Evolutionary conservation across 2,329 filamentous ascomycete genomes (phyloP).

Genomic region (Ascosphaera acerosa): DNA sequence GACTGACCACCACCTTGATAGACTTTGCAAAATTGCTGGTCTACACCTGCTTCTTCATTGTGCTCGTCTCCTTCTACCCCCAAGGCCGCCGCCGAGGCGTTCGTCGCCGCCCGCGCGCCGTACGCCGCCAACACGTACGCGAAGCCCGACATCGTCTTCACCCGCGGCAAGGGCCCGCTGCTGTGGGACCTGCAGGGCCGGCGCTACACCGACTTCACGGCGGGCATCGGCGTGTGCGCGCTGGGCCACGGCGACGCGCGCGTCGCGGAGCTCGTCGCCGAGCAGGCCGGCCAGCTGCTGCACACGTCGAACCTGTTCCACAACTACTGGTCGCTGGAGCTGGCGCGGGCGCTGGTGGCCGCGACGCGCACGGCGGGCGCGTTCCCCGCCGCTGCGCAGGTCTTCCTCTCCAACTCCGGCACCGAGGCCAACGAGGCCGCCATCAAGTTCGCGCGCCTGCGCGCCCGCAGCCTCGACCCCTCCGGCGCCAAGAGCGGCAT

Average conservation of each 20-base stretch:
- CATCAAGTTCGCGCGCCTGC: conserved; percentile 89
- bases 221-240: conserved; percentile 93
- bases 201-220: conserved; percentile 93
- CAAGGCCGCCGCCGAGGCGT: no score
- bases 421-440: conserved; percentile 91
- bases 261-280: conserved; percentile 66
- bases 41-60: no score
- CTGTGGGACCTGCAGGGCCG: conserved; percentile 96
- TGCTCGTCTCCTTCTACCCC: no score
- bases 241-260: conserved; percentile 96
- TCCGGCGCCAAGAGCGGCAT: conserved; percentile 61
- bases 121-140: conserved; percentile 98
- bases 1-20: no score
- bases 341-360: conserved; percentile 65
- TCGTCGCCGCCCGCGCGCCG: conserved; percentile 52
- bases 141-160: conserved; percentile 81
- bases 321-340: conserved; percentile 79
- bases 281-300: conserved; percentile 73
- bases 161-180: conserved; percentile 56
- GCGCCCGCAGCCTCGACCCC: conserved; percentile 94
- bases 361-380: conserved; percentile 67
- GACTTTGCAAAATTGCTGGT: no score
- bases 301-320: conserved; percentile 89
- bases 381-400: conserved; percentile 83
- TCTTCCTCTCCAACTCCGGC: conserved; percentile 92